Evolutionary conservation across 1,139 yeast genomes (phyloP).

Genomic region (Yueomyces sp.): DNA sequence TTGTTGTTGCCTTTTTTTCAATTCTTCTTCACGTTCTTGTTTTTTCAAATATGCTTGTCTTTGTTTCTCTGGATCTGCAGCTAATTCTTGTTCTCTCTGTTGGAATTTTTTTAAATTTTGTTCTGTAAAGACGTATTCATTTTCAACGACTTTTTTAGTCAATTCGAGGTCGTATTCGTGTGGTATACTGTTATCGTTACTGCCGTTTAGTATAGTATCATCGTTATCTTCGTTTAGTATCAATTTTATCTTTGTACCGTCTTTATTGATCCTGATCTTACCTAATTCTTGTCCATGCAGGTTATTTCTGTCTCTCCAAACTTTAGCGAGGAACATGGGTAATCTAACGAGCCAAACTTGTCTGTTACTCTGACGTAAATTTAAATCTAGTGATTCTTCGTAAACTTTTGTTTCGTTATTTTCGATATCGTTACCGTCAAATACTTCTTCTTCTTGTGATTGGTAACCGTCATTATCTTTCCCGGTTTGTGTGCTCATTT

Average conservation of each 20-base stretch:
- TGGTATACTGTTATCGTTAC: slow-evolving; percentile 44
- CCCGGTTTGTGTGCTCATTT: no score
- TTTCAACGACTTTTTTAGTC: slow-evolving; percentile 66
- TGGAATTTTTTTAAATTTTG: slow-evolving; percentile 63
- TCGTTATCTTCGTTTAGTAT: slow-evolving; percentile 38
- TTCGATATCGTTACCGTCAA: slow-evolving; percentile 31
- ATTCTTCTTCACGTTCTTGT: slow-evolving; percentile 28
- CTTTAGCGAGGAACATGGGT: slow-evolving; percentile 75
- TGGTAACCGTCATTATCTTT: slow-evolving; percentile 27
- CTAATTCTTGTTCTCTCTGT: slow-evolving; percentile 35
- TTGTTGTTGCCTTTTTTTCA: slow-evolving; percentile 25
- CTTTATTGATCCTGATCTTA: slow-evolving; percentile 50
- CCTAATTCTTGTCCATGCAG: slow-evolving; percentile 72
- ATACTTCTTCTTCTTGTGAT: slow-evolving; percentile 30
- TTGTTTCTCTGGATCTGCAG: slow-evolving; percentile 27
- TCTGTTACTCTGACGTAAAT: slow-evolving; percentile 39
- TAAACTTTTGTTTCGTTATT: slow-evolving; percentile 25
- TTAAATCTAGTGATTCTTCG: slow-evolving; percentile 53
- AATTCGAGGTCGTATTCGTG: slow-evolving; percentile 72
- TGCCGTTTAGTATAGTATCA: slow-evolving; percentile 52
- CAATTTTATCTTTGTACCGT: slow-evolving; percentile 45
- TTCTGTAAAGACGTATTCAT: slow-evolving; percentile 85
- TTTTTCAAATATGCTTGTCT: slow-evolving; percentile 29
- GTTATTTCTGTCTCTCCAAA: slow-evolving; percentile 57
- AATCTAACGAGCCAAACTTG: slow-evolving; percentile 88